Evolutionary conservation across 2,329 filamentous ascomycete species (phyloP), one percentile per base, ranked within the genome.

Genomic region (Trichoderma sp.): DNA sequence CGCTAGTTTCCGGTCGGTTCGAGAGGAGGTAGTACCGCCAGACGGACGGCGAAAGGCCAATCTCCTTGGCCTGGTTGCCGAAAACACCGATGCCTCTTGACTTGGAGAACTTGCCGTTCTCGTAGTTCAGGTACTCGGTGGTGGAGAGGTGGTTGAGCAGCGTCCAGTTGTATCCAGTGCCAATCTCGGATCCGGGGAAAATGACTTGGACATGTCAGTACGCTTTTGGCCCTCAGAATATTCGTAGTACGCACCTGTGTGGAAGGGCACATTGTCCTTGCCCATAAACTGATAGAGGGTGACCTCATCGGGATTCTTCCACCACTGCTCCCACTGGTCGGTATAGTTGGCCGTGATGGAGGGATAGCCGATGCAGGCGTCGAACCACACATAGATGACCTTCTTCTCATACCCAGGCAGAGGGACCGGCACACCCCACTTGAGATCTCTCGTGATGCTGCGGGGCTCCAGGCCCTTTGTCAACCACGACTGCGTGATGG

Each of bases 201-300:
- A 96, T 93, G 72, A 63, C 59, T 63, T 9, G 41, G 5, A 54
- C 6, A 34, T 5, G 59, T 62, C 26, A 63, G 59, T 28, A 9
- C 19, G 9, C 17, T 24, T 5, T 14, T 4, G 7, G 19, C 12
- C 21, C 17, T 19, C 6, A 19, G n/a, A 45, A n/a, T 5, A 41
- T 12, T 3, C 39, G 10, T 0, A 15, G 7, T 24, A 55, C 59
- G 26, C 34, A 63, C 97, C 91, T 51, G 90, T 91, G 80, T 97
- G 93, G 71, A 78, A 78, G 30, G 88, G 88, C 17, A 92, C 76
- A 39, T 78, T 78, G 72, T 81, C 77, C 74, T 97, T 97, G 79
- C 93, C 93, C 87, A 97, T 91, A 82, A 97, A 96, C 79, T 97
- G 93, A 77, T 95, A 97, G 14, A 97, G 85, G 74, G 90, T 86